Evolutionary conservation across 2,329 filamentous ascomycete species (phyloP), one percentile per base, ranked within the genome.

Genomic region (Colletotrichum orchidophilum): DNA sequence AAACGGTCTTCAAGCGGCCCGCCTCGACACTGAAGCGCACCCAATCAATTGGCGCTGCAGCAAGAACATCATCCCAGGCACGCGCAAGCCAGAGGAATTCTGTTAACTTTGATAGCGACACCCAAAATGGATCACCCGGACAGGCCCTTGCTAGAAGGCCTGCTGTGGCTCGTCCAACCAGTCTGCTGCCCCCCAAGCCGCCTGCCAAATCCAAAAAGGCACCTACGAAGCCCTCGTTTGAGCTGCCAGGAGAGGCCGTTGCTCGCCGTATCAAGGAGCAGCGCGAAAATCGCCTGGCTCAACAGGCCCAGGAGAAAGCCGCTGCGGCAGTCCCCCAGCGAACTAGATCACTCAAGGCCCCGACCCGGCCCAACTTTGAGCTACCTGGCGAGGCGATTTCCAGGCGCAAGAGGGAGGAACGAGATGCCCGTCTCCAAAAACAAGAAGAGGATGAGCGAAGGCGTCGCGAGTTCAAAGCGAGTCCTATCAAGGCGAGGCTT

Each of bases 401-500:
- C 3, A 82, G 85, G 1, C 81, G 84, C 31, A 88, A 90, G 80
- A 82, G 86, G 73, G 84, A 91, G 80, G 83, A 89, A 76, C 83
- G 85, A 65, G 86, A 90, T 75, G 83, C 87, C 68, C 86, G 84
- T 73, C 79, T 91, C 53, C 86, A 82, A 72, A 84, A 84, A 3
- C 84, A 91, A 75, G 88, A 90, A 75, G 89, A 91, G 74, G 89
- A 91, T 74, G 87, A 90, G 71, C 86, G 83, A 27, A 88, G 84
- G 78, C 85, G 86, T 66, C 87, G 90, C 66, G 88, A 91, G 75
- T 92, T 92, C 82, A 92, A 91, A 78, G 90, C 90, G 6, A 85
- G 85, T 42, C 90, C 90, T 21, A 77, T 89, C 46, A 86, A 86
- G 52, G 80, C 82, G 63, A 86, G 82, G 65, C 77, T 83, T 21